These are phyloP conservation scores for Cystoderma amianthinum DNA, from an alignment of 768 basidiomycete species.

Conservation along the genomic window DNA sequence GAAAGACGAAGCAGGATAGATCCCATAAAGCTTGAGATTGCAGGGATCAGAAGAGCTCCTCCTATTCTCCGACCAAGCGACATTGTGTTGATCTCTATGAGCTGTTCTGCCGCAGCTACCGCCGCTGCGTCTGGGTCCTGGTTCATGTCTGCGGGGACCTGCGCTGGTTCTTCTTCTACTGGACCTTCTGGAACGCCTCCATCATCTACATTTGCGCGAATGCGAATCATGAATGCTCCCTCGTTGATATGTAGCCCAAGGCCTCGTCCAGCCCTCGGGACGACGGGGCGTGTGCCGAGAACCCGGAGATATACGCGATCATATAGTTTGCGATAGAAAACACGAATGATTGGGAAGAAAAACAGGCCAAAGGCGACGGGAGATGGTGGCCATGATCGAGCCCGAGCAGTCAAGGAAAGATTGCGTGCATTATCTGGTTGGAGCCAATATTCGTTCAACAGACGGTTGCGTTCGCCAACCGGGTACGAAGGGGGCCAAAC, in stretches of 20 bases:
- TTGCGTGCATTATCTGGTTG: constrained; percentile 21
- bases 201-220: constrained; percentile 17
- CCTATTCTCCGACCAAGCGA: constrained; percentile 63
- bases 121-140: constrained; percentile 34
- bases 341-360: constrained; percentile 39
- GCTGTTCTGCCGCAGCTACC: constrained; percentile 45
- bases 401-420: constrained; percentile 25
- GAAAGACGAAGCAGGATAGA: constrained; percentile 49
- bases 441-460: constrained; percentile 24
- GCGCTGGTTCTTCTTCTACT: constrained; percentile 2
- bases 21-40: constrained; percentile 63
- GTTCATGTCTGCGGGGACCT: constrained; percentile 18
- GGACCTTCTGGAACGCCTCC: constrained; percentile 7
- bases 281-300: constrained; percentile 30
- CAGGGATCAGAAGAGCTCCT: constrained; percentile 63
- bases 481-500: constrained; percentile 37
- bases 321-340: constrained; percentile 35
- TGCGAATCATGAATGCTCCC: constrained; percentile 27
- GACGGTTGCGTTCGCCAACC: constrained; percentile 19
- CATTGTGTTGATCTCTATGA: constrained; percentile 48
- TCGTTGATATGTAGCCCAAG: constrained; percentile 17
- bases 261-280: constrained; percentile 14
- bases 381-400: constrained; percentile 48
- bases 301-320: constrained; percentile 32
- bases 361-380: constrained; percentile 50